Evolutionary conservation across 768 basidiomycete genomes (phyloP), one percentile per base, ranked within the genome.

Genomic region (Auricularia auricula-judae): DNA sequence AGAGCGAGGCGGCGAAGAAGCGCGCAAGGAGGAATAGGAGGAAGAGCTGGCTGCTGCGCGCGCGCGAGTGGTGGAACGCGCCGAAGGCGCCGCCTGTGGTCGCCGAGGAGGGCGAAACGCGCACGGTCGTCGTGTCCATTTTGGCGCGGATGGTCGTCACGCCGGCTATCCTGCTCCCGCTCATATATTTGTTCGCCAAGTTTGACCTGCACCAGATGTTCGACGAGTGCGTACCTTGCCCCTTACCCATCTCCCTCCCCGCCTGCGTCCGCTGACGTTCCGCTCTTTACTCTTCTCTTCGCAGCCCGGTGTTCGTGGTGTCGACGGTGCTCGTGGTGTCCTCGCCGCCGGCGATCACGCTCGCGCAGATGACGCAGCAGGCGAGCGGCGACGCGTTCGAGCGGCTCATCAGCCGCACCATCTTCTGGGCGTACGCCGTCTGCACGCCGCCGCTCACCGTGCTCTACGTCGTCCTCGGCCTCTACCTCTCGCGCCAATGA

Each of bases 371-470:
- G 70, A 92, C 93, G 0, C 89, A 92, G 72, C 87, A 89, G 70
- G 89, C 87, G 1, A 87, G 79, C 0, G 90, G 91, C 2, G 91
- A 91, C 70, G 86, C 91, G 0, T 98, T 98, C 71, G 96, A 98
- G 76, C 80, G 93, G 1, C 81, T 98, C 42, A 89, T 97, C 73
- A 88, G 86, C 66, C 83, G 91, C 63, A 98, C 95, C 0, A 91
- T 98, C 65, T 93, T 93, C 73, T 94, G 93, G 92, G 82, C 88
- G 2, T 98, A 96, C 71, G 93, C 91, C 68, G 76, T 93, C 39
- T 77, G 94, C 64, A 95, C 94, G 0, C 93, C 94, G 2, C 89
- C 91, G 2, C 80, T 88, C n/a, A 91, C 86, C 63, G 85, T 93
- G 63, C 70, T 79, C 18, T 88, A 86, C 70, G 89, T 95, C 61